Base-by-base conservation (phyloP, 2,329 filamentous ascomycete genomes). In the Cordyceps cicadae region DNA sequence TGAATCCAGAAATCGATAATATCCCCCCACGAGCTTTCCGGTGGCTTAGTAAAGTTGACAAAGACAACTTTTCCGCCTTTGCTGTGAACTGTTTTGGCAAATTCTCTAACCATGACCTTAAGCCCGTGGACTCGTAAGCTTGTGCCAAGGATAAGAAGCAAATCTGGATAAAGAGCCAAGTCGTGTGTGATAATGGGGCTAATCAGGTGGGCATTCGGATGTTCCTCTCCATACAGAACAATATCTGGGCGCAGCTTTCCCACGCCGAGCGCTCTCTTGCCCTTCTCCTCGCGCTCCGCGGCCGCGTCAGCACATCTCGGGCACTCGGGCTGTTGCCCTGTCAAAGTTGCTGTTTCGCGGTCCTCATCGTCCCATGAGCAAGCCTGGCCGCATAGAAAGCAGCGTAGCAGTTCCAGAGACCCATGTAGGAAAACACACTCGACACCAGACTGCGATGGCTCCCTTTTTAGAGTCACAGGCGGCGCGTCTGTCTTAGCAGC, bases 1-100 rank as follows among this genome's bases (percentile, higher is more conserved):
- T 87, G 80, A 1, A 90, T 80, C 83, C 87, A 89, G 63, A 86
- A 88, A 71, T 90, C 87, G 58, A 90, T 87, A 0, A 89, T 75
- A 59, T 89, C 87, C 1, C 86, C 83, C 87, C 87, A 90, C 1
- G 80, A 81, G 67, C 87, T 90, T 67, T 89, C 86, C 0, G 87
- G 79, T 0, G 87, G 87, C 66, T 87, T 87, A 1, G 87, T 89
- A 24, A 86, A 82, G 71, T 90, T 90, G 64, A 90, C 84, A 72
- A 89, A 89, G 5, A 90, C 77, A 0, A 90, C 87, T 59, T 83
- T 87, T 60, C 87, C 87, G 26, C 84, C 84, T 56, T 79, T 83
- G 66, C 79, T 84, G 70, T 90, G 87, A 0, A 89, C 84, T 0
- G 86, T 82, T 67, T 87, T 88, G 34, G 87, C 85, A 66, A 90